Evolutionary conservation across 73 alveolate species (phyloP).

Genomic region (Blepharisma japonicum): DNA sequence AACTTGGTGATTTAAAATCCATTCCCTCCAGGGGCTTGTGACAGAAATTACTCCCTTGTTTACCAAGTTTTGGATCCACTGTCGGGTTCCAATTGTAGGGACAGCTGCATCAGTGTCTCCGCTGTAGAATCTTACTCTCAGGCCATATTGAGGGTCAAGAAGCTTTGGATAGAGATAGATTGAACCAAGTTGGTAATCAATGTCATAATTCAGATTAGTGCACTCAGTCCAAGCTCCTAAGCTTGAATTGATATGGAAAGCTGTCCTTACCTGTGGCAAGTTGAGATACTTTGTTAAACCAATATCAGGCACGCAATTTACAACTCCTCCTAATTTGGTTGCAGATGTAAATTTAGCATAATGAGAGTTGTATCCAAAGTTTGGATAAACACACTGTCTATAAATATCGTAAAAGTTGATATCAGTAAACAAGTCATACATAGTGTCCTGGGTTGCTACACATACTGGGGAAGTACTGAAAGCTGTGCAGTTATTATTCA

Average conservation of each 20-base stretch:
- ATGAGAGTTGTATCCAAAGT: constrained; percentile 1
- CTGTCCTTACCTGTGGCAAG: not conserved
- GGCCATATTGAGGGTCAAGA: constrained; percentile 20
- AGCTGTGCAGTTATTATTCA: constrained; percentile 30
- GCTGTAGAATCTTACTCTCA: constrained; percentile 43
- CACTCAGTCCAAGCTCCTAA: constrained; percentile 16
- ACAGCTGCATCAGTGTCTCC: constrained; percentile 88
- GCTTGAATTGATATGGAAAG: not conserved
- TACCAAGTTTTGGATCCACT: constrained; percentile 59
- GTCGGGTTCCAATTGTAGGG: constrained; percentile 80
- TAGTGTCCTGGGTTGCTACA: constrained; percentile 33
- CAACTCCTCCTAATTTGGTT: not conserved
- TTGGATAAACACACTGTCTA: constrained; percentile 48
- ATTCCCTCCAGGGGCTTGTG: constrained; percentile 46
- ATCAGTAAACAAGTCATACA: constrained; percentile 29
- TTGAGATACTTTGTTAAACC: not conserved
- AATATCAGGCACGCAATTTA: not conserved
- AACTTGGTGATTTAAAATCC: constrained; percentile 60
- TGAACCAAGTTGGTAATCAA: constrained; percentile 26
- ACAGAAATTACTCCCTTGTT: constrained; percentile 21
- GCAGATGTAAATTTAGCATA: not conserved
- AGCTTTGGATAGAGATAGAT: constrained; percentile 45
- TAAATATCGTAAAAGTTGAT: constrained; percentile 62
- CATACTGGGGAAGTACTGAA: constrained; percentile 23
- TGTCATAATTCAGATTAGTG: not conserved